Conservation (phyloP, 768 basidiomycete species). For the Pulveroboletus sp. region DNA sequence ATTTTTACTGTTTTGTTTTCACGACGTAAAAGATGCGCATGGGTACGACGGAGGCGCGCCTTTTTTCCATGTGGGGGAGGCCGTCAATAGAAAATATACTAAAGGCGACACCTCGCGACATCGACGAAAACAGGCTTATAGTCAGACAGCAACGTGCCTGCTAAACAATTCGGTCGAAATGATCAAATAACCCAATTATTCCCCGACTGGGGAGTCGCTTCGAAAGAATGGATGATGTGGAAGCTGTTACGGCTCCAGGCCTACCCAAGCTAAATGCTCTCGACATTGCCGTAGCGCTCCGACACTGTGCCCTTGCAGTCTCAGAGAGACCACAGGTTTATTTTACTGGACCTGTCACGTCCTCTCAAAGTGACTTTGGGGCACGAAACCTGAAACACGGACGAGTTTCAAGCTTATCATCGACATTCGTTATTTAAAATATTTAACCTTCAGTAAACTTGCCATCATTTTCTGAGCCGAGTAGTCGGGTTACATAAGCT, state of each 20-base stretch:
- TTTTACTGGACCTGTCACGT: conserved; percentile 4
- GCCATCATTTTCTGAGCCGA: conserved; percentile 6
- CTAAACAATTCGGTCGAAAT: conserved; percentile 1
- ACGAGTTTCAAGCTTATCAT: conserved; percentile 25
- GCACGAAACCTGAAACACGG: conserved; percentile 24
- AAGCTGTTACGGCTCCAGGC: neutral
- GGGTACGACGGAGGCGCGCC: neutral
- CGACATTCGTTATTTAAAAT: neutral
- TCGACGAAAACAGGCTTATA: neutral
- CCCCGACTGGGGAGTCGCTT: conserved; percentile 6
- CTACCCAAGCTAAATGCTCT: conserved; percentile 8
- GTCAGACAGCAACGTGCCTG: conserved; percentile 4
- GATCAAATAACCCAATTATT: conserved; percentile 4
- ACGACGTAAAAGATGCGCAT: conserved; percentile 23
- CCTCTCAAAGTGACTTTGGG: conserved; percentile 14
- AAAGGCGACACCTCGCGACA: neutral
- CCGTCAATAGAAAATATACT: conserved; percentile 6
- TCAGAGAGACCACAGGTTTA: neutral
- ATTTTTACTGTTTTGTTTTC: neutral
- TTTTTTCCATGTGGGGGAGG: neutral
- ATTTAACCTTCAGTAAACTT: neutral
- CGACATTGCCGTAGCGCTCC: conserved; percentile 20
- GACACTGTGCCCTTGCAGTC: neutral
- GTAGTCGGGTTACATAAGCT: conserved; percentile 15
- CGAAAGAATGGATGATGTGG: conserved; percentile 13